phyloP scores from a whole-genome alignment of 768 basidiomycete species.

The Bullera alba region DNA sequence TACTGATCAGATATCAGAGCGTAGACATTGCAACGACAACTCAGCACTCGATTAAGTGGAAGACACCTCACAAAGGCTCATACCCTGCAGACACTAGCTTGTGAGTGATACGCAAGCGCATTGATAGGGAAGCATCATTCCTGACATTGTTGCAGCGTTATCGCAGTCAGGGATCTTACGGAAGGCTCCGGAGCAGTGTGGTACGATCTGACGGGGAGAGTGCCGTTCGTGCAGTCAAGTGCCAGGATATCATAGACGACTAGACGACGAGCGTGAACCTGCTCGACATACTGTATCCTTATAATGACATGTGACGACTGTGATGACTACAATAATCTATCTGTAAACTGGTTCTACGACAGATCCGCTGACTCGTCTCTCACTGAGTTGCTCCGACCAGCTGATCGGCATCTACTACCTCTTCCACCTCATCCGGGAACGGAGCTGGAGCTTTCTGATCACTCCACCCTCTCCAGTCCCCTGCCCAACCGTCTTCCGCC shows the following conservation, averaged over 20 bases:
- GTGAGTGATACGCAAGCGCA: background rate
- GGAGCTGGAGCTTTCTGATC: slow-evolving; percentile 15
- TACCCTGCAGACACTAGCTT: slow-evolving; percentile 4
- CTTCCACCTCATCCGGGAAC: slow-evolving; percentile 1
- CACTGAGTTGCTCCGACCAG: too few species aligned
- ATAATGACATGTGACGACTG: background rate
- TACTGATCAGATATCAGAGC: background rate
- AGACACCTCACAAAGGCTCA: background rate
- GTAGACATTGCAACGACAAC: background rate
- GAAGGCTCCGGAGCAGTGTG: background rate
- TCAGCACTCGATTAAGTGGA: background rate
- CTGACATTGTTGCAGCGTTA: background rate
- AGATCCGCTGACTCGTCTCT: too few species aligned
- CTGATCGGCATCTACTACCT: background rate
- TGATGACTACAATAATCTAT: too few species aligned
- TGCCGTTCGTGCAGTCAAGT: background rate
- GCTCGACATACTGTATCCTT: background rate
- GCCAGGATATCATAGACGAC: too few species aligned
- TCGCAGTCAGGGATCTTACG: slow-evolving; percentile 2
- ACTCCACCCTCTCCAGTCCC: slow-evolving; percentile 42
- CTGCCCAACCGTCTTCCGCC: slow-evolving; percentile 54
- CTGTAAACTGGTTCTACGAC: too few species aligned
- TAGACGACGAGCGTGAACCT: background rate
- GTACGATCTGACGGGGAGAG: background rate
- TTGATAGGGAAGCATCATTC: background rate